Conservation (phyloP, 148 eudicot species). For the Fagopyrum esculentum region DNA sequence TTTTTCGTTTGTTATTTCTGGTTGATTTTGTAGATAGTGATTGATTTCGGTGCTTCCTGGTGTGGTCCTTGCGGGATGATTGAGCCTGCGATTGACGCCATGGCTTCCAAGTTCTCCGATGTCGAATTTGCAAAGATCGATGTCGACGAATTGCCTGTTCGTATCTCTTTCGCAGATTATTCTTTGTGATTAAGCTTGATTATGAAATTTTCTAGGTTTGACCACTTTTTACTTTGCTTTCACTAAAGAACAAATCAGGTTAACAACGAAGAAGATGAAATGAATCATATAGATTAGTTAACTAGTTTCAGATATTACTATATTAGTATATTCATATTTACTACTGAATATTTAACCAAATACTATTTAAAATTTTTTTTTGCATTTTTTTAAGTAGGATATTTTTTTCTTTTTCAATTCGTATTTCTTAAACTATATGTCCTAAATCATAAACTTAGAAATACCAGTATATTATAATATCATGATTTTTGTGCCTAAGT, state of each 20-base stretch:
- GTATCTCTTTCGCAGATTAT: background rate
- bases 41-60: conserved; percentile 86
- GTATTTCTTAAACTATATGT: no score
- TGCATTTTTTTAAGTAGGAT: no score
- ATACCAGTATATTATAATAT: no score
- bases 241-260: no score
- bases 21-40: conserved; percentile 44
- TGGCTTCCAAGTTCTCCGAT: conserved; percentile 49
- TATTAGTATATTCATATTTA: no score
- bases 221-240: background rate
- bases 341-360: no score
- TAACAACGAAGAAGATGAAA: no score
- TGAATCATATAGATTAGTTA: background rate
- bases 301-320: no score
- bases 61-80: conserved; percentile 83
- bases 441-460: no score
- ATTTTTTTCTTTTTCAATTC: no score
- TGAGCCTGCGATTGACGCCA: conserved; percentile 57
- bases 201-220: background rate
- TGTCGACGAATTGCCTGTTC: conserved; percentile 30
- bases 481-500: no score
- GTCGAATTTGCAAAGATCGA: conserved; percentile 84
- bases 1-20: background rate
- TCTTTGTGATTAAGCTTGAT: background rate
- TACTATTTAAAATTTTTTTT: no score